A percentile compares a stretch with the other conserved stretches of the same genome.
These are phyloP conservation scores for Pochonia chlamydosporia DNA, from an alignment of 2,329 filamentous ascomycete genomes.

Conservation along the genomic window DNA sequence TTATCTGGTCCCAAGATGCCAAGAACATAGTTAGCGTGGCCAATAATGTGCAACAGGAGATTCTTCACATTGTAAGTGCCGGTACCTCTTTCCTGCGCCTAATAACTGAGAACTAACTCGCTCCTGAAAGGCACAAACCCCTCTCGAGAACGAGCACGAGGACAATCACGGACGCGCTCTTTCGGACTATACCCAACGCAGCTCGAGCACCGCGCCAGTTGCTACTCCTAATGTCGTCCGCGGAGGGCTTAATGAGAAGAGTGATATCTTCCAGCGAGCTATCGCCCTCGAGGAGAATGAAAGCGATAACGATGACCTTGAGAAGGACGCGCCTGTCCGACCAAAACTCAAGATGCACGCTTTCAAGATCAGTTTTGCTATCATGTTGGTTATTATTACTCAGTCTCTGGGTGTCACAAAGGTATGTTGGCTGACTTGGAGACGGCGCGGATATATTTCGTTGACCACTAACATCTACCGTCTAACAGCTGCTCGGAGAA, in stretches of 20 bases:
- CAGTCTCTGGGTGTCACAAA: conserved; percentile 19
- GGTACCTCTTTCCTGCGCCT: not conserved
- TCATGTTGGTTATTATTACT: conserved; percentile 19
- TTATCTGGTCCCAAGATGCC: conserved; percentile 19
- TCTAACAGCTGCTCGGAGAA: not conserved
- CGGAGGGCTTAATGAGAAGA: conserved; percentile 19
- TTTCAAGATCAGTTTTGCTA: conserved; percentile 18
- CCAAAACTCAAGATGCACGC: conserved; percentile 18
- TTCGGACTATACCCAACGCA: not conserved
- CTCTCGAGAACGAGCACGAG: not conserved
- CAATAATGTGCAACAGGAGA: conserved; percentile 19
- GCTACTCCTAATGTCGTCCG: conserved; percentile 14
- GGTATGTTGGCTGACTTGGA: conserved; percentile 10
- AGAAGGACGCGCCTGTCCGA: conserved; percentile 14
- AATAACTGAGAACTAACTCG: not conserved
- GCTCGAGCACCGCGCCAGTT: not conserved
- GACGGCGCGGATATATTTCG: too few species aligned
- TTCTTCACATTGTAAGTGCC: conserved; percentile 17
- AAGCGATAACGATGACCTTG: conserved; percentile 15
- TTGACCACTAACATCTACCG: not conserved
- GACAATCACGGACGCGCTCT: not conserved
- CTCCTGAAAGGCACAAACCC: not conserved
- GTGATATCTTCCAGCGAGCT: conserved; percentile 17
- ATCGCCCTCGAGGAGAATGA: conserved; percentile 21
- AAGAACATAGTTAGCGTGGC: conserved; percentile 17